Evolutionary conservation across 495 filamentous ascomycete genomes (phyloP).

Genomic region (Neurospora sp.): DNA sequence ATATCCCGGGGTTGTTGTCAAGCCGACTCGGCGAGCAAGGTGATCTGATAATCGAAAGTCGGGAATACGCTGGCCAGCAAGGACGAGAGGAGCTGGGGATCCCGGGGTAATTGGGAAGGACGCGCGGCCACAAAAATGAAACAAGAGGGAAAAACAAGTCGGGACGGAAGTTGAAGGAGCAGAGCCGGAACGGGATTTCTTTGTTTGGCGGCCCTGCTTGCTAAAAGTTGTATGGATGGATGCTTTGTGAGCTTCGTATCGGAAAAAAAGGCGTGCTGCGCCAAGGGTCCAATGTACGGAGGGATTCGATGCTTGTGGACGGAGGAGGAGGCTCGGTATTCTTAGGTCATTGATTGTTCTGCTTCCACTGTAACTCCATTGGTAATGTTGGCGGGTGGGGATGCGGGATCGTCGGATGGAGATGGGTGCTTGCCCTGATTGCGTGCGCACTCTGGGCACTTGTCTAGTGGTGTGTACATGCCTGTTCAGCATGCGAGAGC

Average conservation of each 20-base stretch:
- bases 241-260: background rate
- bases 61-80: background rate
- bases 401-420: background rate
- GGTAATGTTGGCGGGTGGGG: background rate
- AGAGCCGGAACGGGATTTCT: background rate
- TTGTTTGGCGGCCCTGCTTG: background rate
- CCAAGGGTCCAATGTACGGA: background rate
- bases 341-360: background rate
- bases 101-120: background rate
- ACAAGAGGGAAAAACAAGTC: background rate
- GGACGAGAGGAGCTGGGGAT: background rate
- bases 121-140: background rate
- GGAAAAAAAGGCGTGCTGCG: background rate
- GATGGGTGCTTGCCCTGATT: background rate
- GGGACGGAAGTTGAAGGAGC: background rate
- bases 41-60: background rate
- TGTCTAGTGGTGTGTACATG: background rate
- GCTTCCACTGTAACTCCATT: background rate
- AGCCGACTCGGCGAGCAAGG: background rate
- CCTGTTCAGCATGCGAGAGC: background rate
- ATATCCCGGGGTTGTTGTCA: background rate
- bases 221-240: background rate
- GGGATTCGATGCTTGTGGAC: background rate
- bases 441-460: background rate
- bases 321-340: background rate